Evolutionary conservation across 495 filamentous ascomycete species (phyloP).

Genomic region (Penicillium goetzii): DNA sequence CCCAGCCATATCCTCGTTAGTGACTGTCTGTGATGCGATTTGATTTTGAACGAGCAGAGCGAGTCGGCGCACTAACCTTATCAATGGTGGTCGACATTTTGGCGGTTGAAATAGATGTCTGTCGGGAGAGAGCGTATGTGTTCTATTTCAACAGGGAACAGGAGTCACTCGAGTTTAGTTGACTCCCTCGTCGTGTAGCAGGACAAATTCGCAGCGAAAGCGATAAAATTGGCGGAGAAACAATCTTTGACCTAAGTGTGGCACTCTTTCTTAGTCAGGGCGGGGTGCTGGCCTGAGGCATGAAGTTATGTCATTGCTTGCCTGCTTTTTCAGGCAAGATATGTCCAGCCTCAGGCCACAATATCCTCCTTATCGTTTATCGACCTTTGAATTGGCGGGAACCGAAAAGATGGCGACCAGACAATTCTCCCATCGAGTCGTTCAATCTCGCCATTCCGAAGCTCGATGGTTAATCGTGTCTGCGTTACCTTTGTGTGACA

Average conservation of each 20-base stretch:
- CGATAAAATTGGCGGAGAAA: conserved; percentile 27
- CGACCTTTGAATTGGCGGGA: conserved; percentile 6
- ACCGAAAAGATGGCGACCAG: conserved; percentile 8
- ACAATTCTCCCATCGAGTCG: neutral
- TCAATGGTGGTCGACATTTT: conserved; percentile 96
- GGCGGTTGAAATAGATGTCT: conserved; percentile 37
- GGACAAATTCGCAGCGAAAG: conserved; percentile 17
- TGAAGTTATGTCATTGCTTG: conserved; percentile 31
- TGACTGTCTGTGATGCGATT: conserved; percentile 22
- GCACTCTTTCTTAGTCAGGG: conserved; percentile 38
- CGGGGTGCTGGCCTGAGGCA: conserved; percentile 38
- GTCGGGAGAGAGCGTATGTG: conserved; percentile 14
- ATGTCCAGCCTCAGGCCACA: conserved; percentile 7
- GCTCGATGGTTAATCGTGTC: neutral
- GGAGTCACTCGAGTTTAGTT: conserved; percentile 2
- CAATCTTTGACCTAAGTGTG: conserved; percentile 44
- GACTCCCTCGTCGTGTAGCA: conserved; percentile 20
- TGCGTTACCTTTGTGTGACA: conserved; percentile 6
- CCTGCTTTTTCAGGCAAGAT: conserved; percentile 11
- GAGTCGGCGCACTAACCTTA: conserved; percentile 63
- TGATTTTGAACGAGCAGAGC: conserved; percentile 23
- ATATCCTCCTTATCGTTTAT: conserved; percentile 32
- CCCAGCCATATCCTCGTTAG: conserved; percentile 28
- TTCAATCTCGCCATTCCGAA: conserved; percentile 13
- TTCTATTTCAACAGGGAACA: conserved; percentile 5